phyloP scores from a whole-genome alignment of 1,284 basidiomycete species.

The Cryptococcus neoformans region DNA sequence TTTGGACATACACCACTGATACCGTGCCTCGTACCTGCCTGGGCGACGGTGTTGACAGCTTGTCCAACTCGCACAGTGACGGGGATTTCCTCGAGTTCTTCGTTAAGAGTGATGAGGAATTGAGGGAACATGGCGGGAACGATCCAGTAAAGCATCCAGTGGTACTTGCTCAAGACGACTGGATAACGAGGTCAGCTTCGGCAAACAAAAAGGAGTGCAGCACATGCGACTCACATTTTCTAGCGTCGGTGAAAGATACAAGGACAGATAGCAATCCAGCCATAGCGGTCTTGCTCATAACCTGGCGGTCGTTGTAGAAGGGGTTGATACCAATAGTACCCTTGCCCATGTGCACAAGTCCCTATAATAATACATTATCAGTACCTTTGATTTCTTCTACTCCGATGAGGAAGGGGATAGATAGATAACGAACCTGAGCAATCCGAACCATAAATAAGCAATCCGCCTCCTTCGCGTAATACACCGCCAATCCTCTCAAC shows the following conservation, averaged over 20 bases:
- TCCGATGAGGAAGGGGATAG: background rate
- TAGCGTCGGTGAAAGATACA: slow-evolving; percentile 89
- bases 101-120: slow-evolving; percentile 96
- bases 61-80: slow-evolving; percentile 95
- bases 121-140: slow-evolving; percentile 96
- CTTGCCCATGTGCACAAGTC: slow-evolving; percentile 98
- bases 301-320: slow-evolving; percentile 88
- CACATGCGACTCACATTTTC: slow-evolving; percentile 68
- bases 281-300: slow-evolving; percentile 85
- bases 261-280: slow-evolving; percentile 88
- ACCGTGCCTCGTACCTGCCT: slow-evolving; percentile 47
- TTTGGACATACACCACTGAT: slow-evolving; percentile 50
- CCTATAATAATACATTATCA: slow-evolving; percentile 43
- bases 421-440: slow-evolving; percentile 59
- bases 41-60: slow-evolving; percentile 53
- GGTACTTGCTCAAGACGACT: slow-evolving; percentile 91
- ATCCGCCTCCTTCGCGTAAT: slow-evolving; percentile 97
- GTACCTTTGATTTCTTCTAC: no score
- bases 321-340: slow-evolving; percentile 98
- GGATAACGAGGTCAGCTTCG: slow-evolving; percentile 3
- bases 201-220: background rate
- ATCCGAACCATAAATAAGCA: slow-evolving; percentile 96
- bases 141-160: slow-evolving; percentile 99
- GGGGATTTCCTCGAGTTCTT: slow-evolving; percentile 76
- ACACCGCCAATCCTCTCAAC: slow-evolving; percentile 92